phyloP scores from a whole-genome alignment of 116 monocot genomes.

The Posidonia oceanica region DNA sequence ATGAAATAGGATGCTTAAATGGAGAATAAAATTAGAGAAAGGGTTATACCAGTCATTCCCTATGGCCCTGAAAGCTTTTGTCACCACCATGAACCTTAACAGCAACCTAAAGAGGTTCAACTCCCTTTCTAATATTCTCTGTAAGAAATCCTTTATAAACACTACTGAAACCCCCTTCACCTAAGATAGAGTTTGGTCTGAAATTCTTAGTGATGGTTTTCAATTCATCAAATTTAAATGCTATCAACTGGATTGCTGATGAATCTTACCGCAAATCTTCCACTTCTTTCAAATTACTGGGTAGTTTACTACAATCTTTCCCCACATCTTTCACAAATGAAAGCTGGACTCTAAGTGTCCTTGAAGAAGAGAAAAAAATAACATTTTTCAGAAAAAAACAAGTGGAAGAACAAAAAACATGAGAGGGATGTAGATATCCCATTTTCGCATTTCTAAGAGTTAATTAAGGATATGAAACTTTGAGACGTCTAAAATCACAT shows the following conservation, averaged over 20 bases:
- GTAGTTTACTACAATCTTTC: constrained; percentile 30
- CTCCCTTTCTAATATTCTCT: constrained; percentile 38
- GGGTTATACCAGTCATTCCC: constrained; percentile 79
- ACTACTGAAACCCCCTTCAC: constrained; percentile 74
- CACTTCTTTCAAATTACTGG: constrained; percentile 37
- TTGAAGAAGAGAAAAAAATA: constrained; percentile 9
- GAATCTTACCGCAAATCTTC: constrained; percentile 29
- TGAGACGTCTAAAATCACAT: no score
- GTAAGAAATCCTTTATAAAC: constrained; percentile 71
- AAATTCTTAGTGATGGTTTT: constrained; percentile 55
- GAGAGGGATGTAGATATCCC: no score
- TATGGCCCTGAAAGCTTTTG: constrained; percentile 73
- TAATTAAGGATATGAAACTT: no score
- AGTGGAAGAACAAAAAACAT: no score
- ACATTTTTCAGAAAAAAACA: no score
- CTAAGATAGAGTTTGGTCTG: constrained; percentile 48
- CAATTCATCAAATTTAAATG: constrained; percentile 56
- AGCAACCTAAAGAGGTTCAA: constrained; percentile 47
- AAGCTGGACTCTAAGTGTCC: constrained; percentile 16
- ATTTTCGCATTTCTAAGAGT: no score
- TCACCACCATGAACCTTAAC: constrained; percentile 89
- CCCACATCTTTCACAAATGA: constrained; percentile 10
- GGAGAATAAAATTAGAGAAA: background rate
- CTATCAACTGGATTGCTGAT: constrained; percentile 26
- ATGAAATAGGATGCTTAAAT: no score